Evolutionary conservation across 2,329 filamentous ascomycete genomes (phyloP).

Genomic region (Aaosphaeria arxii): DNA sequence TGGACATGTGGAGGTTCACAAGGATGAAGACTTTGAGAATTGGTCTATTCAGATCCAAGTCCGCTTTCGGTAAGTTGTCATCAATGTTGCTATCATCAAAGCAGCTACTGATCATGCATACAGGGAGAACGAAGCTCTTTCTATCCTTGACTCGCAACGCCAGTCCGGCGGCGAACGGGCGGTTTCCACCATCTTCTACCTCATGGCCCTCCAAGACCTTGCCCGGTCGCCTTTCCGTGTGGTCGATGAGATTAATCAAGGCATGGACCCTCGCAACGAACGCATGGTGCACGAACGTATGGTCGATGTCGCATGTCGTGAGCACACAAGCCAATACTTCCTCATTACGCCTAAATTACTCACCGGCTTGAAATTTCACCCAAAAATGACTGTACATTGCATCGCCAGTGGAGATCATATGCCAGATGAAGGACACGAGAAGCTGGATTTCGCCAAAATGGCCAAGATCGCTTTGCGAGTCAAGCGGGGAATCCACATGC

Average conservation of each 20-base stretch:
- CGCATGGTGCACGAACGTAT: conserved; percentile 97
- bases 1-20: conserved; percentile 83
- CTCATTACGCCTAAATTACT: conserved; percentile 96
- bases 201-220: conserved; percentile 94
- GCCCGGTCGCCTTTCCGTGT: conserved; percentile 95
- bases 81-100: not conserved
- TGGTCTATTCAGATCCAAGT: conserved; percentile 95
- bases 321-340: conserved; percentile 79
- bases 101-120: conserved; percentile 7
- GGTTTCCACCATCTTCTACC: conserved; percentile 96
- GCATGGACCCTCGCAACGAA: conserved; percentile 98
- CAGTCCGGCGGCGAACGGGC: conserved; percentile 96
- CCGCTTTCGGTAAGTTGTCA: conserved; percentile 72
- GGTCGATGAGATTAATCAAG: conserved; percentile 99
- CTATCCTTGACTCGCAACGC: conserved; percentile 83
- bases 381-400: conserved; percentile 88
- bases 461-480: conserved; percentile 30
- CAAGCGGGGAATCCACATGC: conserved; percentile 8
- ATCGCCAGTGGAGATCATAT: conserved; percentile 81
- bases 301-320: conserved; percentile 92
- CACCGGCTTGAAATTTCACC: conserved; percentile 78
- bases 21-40: conserved; percentile 86
- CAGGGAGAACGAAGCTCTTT: conserved; percentile 70
- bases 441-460: conserved; percentile 44
- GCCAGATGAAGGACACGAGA: conserved; percentile 37